Percentiles rank a stretch among this genome's conserved stretches.
Conservation (phyloP, 352 stramenopile genomes). For the Aphanomyces euteiches region DNA sequence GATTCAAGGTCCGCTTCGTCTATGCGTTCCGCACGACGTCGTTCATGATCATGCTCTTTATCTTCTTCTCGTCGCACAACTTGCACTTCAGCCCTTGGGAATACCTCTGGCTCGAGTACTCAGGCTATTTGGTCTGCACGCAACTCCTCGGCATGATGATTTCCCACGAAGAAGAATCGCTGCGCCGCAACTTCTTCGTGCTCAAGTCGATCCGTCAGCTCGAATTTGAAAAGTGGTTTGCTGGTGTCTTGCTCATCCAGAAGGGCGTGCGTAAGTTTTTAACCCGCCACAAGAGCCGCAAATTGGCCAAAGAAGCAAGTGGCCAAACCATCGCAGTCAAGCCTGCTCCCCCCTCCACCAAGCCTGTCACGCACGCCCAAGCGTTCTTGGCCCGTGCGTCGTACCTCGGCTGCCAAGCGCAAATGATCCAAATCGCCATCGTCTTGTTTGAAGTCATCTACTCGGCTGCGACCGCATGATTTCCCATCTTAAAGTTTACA, state of each 20-base stretch:
- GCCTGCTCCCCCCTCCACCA: constrained; percentile 19
- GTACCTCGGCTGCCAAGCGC: constrained; percentile 73
- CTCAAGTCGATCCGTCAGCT: constrained; percentile 76
- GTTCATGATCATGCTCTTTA: constrained; percentile 55
- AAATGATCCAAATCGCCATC: constrained; percentile 76
- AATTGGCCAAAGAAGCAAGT: constrained; percentile 54
- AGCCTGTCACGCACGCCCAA: constrained; percentile 60
- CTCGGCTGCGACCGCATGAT: constrained; percentile 12
- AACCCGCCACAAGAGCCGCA: constrained; percentile 24
- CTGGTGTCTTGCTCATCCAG: constrained; percentile 66
- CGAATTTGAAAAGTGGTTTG: constrained; percentile 80
- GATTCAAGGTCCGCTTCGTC: constrained; percentile 74
- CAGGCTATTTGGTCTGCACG: constrained; percentile 59
- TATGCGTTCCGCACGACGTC: constrained; percentile 72
- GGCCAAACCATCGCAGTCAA: constrained; percentile 39
- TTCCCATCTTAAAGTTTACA: not conserved
- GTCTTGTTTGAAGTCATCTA: constrained; percentile 60
- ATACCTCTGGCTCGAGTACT: constrained; percentile 57
- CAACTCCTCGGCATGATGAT: constrained; percentile 83
- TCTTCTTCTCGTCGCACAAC: constrained; percentile 51
- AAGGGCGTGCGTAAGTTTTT: constrained; percentile 58
- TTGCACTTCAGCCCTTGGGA: constrained; percentile 45
- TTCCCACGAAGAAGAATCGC: constrained; percentile 72
- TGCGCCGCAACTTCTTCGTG: constrained; percentile 75
- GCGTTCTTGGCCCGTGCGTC: constrained; percentile 68